Conservation (phyloP, 805 yeast genomes). For the Cyberlindnera mrakii region DNA sequence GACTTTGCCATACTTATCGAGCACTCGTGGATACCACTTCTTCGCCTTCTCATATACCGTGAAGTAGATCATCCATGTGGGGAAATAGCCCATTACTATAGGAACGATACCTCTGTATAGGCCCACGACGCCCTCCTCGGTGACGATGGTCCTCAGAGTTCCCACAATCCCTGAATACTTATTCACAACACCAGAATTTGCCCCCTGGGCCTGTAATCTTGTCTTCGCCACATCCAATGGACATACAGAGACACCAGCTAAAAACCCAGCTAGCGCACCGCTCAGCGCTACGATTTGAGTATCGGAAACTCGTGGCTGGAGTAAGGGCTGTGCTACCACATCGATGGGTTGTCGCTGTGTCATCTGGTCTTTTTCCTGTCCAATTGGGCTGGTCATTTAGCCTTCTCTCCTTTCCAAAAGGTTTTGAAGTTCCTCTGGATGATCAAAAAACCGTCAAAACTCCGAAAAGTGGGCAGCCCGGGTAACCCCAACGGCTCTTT, state of each 20-base stretch:
- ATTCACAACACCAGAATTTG: conserved; percentile 2
- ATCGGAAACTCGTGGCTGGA: conserved; percentile 24
- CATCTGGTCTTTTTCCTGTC: background rate
- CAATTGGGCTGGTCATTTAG: too few relatives aligned
- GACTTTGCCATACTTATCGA: conserved; percentile 19
- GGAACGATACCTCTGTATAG: conserved; percentile 88
- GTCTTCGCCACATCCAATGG: conserved; percentile 96
- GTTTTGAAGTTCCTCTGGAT: too few relatives aligned
- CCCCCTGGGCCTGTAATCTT: conserved; percentile 85
- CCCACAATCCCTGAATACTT: conserved; percentile 43
- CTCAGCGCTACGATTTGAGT: conserved; percentile 68
- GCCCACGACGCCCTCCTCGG: conserved; percentile 79
- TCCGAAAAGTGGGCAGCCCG: background rate
- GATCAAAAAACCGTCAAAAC: too few relatives aligned
- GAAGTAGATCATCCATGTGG: conserved; percentile 97
- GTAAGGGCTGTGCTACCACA: background rate
- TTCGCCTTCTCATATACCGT: conserved; percentile 82
- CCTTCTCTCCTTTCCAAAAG: too few relatives aligned
- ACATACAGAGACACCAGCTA: conserved; percentile 86
- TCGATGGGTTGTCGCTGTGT: background rate
- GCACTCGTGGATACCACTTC: conserved; percentile 38
- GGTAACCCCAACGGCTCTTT: too few relatives aligned
- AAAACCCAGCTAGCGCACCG: conserved; percentile 92
- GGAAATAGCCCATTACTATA: conserved; percentile 89
- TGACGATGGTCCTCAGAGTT: conserved; percentile 58